Evolutionary conservation across 2,329 filamentous ascomycete genomes (phyloP).

Genomic region (Pseudofabraea citricarpa): DNA sequence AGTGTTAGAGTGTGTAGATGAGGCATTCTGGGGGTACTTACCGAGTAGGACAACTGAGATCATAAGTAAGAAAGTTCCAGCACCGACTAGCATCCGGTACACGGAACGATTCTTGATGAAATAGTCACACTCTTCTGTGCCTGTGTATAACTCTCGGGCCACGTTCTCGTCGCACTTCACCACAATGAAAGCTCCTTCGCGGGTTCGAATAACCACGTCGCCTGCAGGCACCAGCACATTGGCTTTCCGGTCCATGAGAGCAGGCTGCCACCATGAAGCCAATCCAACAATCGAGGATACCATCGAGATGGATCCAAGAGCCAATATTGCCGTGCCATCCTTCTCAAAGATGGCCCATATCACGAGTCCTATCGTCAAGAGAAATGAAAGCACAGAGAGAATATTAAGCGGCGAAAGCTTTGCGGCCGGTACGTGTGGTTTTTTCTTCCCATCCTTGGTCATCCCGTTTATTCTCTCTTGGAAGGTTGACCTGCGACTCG

Average conservation of each 20-base stretch:
- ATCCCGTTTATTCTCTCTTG: neutral
- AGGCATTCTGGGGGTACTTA: neutral
- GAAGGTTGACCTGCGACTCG: neutral
- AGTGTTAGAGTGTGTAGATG: neutral
- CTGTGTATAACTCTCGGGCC: conserved; percentile 57
- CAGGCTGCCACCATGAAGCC: conserved; percentile 53
- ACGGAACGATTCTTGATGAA: conserved; percentile 34
- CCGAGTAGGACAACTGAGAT: conserved; percentile 54
- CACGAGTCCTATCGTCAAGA: conserved; percentile 45
- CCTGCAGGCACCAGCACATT: conserved; percentile 42
- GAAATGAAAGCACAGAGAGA: conserved; percentile 44
- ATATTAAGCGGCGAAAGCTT: conserved; percentile 48
- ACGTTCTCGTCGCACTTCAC: conserved; percentile 55
- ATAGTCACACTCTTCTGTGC: conserved; percentile 56
- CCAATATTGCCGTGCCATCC: conserved; percentile 47
- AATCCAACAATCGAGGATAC: conserved; percentile 50
- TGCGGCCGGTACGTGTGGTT: conserved; percentile 43
- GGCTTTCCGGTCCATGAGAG: conserved; percentile 46
- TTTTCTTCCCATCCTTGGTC: conserved; percentile 23
- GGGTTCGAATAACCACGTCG: conserved; percentile 57
- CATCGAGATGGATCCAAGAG: conserved; percentile 46
- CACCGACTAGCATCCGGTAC: conserved; percentile 50
- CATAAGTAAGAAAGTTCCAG: conserved; percentile 58
- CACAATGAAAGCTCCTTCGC: conserved; percentile 54
- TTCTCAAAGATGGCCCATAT: conserved; percentile 34